phyloP scores from a whole-genome alignment of 306 rosid genomes.

The Lathyrus sativus region DNA sequence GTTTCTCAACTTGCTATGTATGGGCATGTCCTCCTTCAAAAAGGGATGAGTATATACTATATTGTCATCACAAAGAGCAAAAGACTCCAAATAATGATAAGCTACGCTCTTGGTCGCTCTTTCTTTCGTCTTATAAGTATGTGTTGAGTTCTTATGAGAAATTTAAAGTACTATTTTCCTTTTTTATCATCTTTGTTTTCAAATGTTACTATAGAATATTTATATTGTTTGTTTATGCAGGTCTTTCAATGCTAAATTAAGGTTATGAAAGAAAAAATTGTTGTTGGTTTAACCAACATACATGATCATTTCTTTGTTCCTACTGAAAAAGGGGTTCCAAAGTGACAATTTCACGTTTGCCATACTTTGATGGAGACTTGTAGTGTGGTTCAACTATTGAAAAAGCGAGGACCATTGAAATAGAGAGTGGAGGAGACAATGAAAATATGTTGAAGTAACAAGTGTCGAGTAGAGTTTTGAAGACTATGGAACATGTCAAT shows the following conservation, averaged over 20 bases:
- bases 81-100: constrained; percentile 60
- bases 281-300: constrained; percentile 46
- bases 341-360: constrained; percentile 63
- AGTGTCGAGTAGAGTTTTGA: constrained; percentile 45
- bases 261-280: constrained; percentile 57
- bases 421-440: constrained; percentile 35
- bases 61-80: constrained; percentile 63
- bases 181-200: too few relatives aligned
- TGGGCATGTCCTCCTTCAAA: constrained; percentile 64
- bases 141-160: background rate
- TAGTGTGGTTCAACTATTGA: constrained; percentile 56
- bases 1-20: constrained; percentile 60
- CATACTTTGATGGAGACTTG: constrained; percentile 73
- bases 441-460: constrained; percentile 15
- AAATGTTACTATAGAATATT: background rate
- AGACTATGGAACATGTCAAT: constrained; percentile 55
- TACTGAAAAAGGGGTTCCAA: constrained; percentile 38
- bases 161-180: background rate
- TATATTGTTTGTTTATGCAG: constrained; percentile 39
- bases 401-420: constrained; percentile 37
- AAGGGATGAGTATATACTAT: constrained; percentile 60
- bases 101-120: constrained; percentile 56
- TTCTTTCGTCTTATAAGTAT: background rate
- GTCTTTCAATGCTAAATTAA: constrained; percentile 56
- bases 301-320: constrained; percentile 57